A percentile compares a stretch with the other conserved stretches of the same genome.
These are phyloP conservation scores for Silene coronaria DNA, from an alignment of 179 eudicot species.

Conservation along the genomic window DNA sequence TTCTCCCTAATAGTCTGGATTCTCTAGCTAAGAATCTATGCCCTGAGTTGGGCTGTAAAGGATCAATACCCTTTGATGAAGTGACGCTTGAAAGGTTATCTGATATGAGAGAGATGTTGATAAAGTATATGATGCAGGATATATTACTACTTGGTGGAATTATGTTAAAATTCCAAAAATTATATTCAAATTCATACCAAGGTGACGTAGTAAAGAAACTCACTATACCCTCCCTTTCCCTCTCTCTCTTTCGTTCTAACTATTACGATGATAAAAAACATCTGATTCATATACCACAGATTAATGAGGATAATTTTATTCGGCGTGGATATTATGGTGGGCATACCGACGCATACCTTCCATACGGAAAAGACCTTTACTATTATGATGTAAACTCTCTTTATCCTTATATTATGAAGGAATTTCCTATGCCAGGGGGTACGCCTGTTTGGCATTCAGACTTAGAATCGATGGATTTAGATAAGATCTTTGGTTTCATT, in stretches of 20 bases:
- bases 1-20: constrained; percentile 10
- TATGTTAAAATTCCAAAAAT: too few relatives aligned
- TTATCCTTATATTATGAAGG: constrained; percentile 24
- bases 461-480: constrained; percentile 4
- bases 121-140: too few relatives aligned
- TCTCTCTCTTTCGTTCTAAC: too few relatives aligned
- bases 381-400: constrained; percentile 28
- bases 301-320: background rate
- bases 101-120: too few relatives aligned
- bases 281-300: background rate
- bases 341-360: constrained; percentile 17
- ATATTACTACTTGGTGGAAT: too few relatives aligned
- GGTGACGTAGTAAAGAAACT: too few relatives aligned
- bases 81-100: too few relatives aligned
- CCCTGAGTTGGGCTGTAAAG: too few relatives aligned
- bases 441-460: constrained; percentile 10
- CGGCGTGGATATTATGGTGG: constrained; percentile 15
- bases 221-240: too few relatives aligned
- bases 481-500: constrained; percentile 17
- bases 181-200: too few relatives aligned
- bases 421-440: constrained; percentile 16
- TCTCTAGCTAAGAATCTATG: background rate
- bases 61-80: too few relatives aligned
- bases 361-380: constrained; percentile 20
- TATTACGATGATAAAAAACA: too few relatives aligned